Evolutionary conservation across 148 eudicot genomes (phyloP).

Genomic region (Pouteria glomerata): DNA sequence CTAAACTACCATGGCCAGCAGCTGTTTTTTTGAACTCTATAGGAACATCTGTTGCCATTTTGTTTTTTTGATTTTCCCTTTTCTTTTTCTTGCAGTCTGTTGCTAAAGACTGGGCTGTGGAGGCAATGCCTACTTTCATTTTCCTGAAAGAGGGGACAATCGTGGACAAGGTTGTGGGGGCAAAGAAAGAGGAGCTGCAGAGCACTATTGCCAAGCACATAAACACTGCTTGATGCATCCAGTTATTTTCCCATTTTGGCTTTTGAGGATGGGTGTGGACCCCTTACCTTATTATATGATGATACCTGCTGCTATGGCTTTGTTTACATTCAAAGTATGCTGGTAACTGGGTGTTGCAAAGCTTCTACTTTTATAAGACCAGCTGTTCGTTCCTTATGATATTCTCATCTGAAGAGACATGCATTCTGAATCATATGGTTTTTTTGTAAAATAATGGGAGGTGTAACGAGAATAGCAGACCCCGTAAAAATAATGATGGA

Average conservation of each 20-base stretch:
- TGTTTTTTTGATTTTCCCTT: no score
- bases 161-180: conserved; percentile 50
- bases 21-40: not conserved
- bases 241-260: not conserved
- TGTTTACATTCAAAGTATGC: not conserved
- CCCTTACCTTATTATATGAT: not conserved
- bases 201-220: conserved; percentile 44
- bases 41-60: no score
- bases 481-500: no score
- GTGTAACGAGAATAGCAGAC: no score
- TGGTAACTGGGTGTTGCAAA: not conserved
- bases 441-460: no score
- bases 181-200: conserved; percentile 57
- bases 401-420: no score
- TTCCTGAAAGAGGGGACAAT: conserved; percentile 49
- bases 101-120: conserved; percentile 49
- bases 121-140: conserved; percentile 76
- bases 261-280: not conserved
- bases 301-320: not conserved
- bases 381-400: no score
- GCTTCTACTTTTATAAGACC: no score
- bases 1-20: not conserved
- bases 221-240: conserved; percentile 9
- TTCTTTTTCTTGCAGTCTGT: conserved; percentile 31
- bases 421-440: no score